A percentile compares a stretch with the other conserved stretches of the same genome.
Evolutionary conservation across 306 rosid genomes (phyloP).

Genomic region (Rosa lucieae): DNA sequence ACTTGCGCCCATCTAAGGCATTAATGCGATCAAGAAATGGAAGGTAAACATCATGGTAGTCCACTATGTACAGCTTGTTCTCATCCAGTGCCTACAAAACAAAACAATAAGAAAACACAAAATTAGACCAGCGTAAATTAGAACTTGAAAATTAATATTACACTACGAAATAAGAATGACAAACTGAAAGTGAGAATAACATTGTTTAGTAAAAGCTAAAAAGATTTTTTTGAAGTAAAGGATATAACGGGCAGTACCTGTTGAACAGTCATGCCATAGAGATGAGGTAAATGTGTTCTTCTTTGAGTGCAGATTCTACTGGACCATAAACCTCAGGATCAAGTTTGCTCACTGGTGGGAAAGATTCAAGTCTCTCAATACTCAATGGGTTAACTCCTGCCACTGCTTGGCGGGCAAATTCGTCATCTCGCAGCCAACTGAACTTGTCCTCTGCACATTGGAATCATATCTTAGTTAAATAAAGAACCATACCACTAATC

Average conservation of each 20-base stretch:
- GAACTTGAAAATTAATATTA: background rate
- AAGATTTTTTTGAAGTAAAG: background rate
- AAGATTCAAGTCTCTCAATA: conserved; percentile 72
- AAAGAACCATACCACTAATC: background rate
- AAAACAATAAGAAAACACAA: background rate
- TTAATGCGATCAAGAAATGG: conserved; percentile 84
- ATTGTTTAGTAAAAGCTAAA: background rate
- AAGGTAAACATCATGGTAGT: conserved; percentile 80
- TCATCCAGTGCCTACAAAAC: conserved; percentile 60
- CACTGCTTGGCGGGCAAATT: conserved; percentile 85
- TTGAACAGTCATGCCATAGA: conserved; percentile 87
- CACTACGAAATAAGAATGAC: background rate
- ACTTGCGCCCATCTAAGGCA: conserved; percentile 82
- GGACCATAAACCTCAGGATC: conserved; percentile 75
- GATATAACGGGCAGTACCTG: conserved; percentile 41
- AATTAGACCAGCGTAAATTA: background rate
- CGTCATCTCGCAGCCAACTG: conserved; percentile 93
- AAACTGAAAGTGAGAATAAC: background rate
- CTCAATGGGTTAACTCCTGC: conserved; percentile 88
- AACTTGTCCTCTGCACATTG: conserved; percentile 78
- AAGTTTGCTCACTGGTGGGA: conserved; percentile 86
- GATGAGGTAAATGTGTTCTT: conserved; percentile 74
- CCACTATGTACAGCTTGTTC: conserved; percentile 70
- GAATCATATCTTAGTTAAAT: background rate
- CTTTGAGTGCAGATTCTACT: conserved; percentile 72